These are phyloP conservation scores for Lasiodiplodia sp. DNA, from an alignment of 2,329 filamentous ascomycete genomes.

Conservation along the genomic window DNA sequence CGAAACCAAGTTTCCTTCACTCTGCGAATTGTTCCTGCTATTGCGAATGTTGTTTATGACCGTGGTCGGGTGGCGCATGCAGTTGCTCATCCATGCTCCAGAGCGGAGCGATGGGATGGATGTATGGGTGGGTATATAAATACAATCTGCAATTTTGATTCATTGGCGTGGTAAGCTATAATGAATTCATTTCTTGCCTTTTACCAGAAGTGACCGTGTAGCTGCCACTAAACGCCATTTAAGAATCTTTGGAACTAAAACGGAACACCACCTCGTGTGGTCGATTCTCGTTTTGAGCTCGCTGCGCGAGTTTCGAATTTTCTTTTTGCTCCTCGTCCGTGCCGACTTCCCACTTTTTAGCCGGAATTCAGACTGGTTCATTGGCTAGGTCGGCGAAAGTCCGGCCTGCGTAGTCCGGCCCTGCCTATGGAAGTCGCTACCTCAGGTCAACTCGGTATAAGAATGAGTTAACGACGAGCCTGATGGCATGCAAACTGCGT, in stretches of 20 bases:
- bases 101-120: neutral
- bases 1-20: too few species aligned
- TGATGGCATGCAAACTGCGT: neutral
- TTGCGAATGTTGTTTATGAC: too few species aligned
- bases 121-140: neutral
- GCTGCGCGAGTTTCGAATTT: neutral
- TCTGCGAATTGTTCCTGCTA: too few species aligned
- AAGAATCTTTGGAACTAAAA: constrained; percentile 63
- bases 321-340: neutral
- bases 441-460: neutral
- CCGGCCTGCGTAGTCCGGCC: neutral
- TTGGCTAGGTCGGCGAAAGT: neutral
- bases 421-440: too few species aligned
- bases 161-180: constrained; percentile 31
- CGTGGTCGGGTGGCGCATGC: too few species aligned
- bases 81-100: neutral
- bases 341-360: neutral
- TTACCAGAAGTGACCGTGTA: constrained; percentile 82
- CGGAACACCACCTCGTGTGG: constrained; percentile 11
- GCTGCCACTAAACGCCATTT: constrained; percentile 66
- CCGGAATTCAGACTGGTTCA: neutral
- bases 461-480: neutral
- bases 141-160: accelerated
- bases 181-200: constrained; percentile 78
- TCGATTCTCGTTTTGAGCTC: constrained; percentile 30